Percentiles rank a stretch among this genome's conserved stretches.
Conservation (phyloP, 306 rosid species). For the Dryas octopetala region DNA sequence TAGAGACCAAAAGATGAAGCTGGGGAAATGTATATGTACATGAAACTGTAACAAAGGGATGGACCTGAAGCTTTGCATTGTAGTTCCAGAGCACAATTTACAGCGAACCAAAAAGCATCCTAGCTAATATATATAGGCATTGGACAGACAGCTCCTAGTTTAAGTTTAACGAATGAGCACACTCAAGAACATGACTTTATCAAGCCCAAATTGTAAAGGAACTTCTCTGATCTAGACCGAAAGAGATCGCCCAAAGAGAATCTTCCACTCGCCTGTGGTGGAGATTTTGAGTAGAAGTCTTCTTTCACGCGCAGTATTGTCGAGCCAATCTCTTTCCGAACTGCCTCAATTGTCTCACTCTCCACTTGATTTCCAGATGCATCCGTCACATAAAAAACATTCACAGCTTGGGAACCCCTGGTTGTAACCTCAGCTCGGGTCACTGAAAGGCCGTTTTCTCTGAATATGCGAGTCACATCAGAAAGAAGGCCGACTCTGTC, state of each 20-base stretch:
- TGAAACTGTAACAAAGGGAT: slow-evolving; percentile 19
- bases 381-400: slow-evolving; percentile 83
- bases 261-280: slow-evolving; percentile 52
- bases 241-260: slow-evolving; percentile 73
- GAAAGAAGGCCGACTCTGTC: slow-evolving; percentile 89
- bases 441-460: slow-evolving; percentile 94
- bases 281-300: slow-evolving; percentile 45
- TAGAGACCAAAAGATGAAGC: slow-evolving; percentile 12
- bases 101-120: slow-evolving; percentile 32
- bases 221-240: slow-evolving; percentile 78
- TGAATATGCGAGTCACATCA: slow-evolving; percentile 89
- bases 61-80: slow-evolving; percentile 8
- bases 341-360: slow-evolving; percentile 84
- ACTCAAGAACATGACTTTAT: slow-evolving; percentile 71
- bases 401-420: slow-evolving; percentile 72
- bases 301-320: slow-evolving; percentile 66
- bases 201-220: slow-evolving; percentile 86
- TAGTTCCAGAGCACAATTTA: slow-evolving; percentile 30
- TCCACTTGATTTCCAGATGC: slow-evolving; percentile 76
- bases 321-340: slow-evolving; percentile 78
- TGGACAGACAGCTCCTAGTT: slow-evolving; percentile 1
- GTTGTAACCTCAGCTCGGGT: slow-evolving; percentile 90
- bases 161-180: slow-evolving; percentile 9
- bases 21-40: slow-evolving; percentile 21
- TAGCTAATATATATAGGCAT: slow-evolving; percentile 35